Evolutionary conservation across 768 basidiomycete species (phyloP).

Genomic region (Termitomyces sp.): DNA sequence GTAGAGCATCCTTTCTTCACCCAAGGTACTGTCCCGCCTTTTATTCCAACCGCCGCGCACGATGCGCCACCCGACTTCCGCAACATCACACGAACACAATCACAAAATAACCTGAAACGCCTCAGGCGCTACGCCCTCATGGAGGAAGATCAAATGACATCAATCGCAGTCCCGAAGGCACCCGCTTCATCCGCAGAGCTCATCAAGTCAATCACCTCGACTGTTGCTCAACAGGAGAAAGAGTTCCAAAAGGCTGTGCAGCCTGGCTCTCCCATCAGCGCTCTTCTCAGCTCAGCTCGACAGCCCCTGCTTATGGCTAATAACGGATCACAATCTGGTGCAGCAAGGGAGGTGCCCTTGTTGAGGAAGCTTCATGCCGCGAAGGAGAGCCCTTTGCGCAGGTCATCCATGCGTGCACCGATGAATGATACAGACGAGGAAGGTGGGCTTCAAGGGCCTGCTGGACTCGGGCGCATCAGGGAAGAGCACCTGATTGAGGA

Average conservation of each 20-base stretch:
- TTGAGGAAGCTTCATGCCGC: constrained; percentile 56
- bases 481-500: constrained; percentile 26
- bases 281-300: constrained; percentile 81
- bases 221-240: constrained; percentile 82
- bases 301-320: constrained; percentile 78
- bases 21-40: constrained; percentile 72
- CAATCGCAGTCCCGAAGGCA: constrained; percentile 36
- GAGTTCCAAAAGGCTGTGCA: constrained; percentile 97
- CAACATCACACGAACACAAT: constrained; percentile 51
- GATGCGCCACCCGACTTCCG: constrained; percentile 74
- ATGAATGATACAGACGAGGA: constrained; percentile 41
- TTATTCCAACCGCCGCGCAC: constrained; percentile 76
- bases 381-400: constrained; percentile 51
- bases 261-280: constrained; percentile 91
- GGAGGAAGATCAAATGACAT: constrained; percentile 53
- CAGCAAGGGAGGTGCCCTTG: constrained; percentile 32
- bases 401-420: constrained; percentile 33
- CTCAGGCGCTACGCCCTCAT: constrained; percentile 59
- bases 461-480: constrained; percentile 20
- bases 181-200: constrained; percentile 18
- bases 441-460: constrained; percentile 23
- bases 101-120: constrained; percentile 64
- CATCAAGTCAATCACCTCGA: constrained; percentile 45
- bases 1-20: constrained; percentile 83
- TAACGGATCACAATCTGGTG: constrained; percentile 16